phyloP scores from a whole-genome alignment of 139 green algal genomes.

The Chlamydomonas urium region DNA sequence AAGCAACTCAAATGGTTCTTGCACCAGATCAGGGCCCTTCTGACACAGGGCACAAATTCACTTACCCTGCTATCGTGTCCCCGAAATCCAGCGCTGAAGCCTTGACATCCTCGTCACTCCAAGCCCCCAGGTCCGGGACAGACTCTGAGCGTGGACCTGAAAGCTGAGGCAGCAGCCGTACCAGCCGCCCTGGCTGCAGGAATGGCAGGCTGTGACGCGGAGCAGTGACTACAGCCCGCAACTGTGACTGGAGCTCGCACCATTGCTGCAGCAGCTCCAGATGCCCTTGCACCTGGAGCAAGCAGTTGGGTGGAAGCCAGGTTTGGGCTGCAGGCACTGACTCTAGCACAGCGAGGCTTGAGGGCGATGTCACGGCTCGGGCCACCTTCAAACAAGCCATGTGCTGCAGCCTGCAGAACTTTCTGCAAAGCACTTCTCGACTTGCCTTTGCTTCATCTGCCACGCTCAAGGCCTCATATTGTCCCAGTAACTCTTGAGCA shows the following conservation, averaged over 20 bases:
- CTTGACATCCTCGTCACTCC: conserved; percentile 2
- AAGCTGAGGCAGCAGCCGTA: conserved; percentile 48
- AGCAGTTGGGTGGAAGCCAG: no score
- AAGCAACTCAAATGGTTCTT: no score
- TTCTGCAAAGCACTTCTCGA: no score
- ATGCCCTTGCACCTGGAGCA: conserved; percentile 9
- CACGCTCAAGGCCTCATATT: no score
- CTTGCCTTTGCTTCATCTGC: no score
- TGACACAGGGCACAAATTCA: no score
- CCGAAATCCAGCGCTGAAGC: conserved; percentile 1
- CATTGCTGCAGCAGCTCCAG: conserved; percentile 48
- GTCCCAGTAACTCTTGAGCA: no score
- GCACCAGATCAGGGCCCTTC: no score
- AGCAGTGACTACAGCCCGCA: conserved; percentile 34
- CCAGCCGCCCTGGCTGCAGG: conserved; percentile 78
- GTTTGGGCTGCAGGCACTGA: no score
- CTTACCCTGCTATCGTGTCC: neutral
- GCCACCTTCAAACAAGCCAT: no score
- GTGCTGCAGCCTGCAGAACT: no score
- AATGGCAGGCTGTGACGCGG: conserved; percentile 64
- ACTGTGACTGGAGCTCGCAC: conserved; percentile 16
- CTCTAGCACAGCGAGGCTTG: conserved; percentile 37
- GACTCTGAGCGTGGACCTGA: neutral
- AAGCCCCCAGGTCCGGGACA: neutral
- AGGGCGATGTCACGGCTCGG: no score